phyloP scores from a whole-genome alignment of 108 stramenopile species.

The Nitzschia putrida region DNA sequence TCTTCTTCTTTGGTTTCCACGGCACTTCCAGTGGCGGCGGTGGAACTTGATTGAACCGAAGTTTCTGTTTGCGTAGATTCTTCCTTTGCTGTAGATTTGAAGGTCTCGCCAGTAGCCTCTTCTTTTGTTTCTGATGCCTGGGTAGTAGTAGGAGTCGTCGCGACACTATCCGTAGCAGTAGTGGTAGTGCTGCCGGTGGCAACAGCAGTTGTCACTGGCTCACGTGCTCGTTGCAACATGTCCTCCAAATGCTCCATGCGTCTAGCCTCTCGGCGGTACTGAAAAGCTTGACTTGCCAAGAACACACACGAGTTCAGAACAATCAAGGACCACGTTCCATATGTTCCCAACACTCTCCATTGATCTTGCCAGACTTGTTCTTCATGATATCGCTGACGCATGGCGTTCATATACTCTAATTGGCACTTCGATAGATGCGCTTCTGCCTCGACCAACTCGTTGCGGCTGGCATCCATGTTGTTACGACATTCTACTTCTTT shows the following conservation, averaged over 20 bases:
- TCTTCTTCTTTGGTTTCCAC: no score
- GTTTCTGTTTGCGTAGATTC: no score
- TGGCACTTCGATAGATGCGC: conserved; percentile 21
- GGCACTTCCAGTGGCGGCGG: no score
- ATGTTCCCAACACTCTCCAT: conserved; percentile 63
- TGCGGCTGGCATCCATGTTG: conserved; percentile 34
- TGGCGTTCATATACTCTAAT: conserved; percentile 54
- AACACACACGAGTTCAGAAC: conserved; percentile 57
- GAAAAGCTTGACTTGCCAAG: conserved; percentile 50
- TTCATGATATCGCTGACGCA: conserved; percentile 67
- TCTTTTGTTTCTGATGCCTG: no score
- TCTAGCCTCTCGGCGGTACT: conserved; percentile 33
- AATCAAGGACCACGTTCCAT: conserved; percentile 62
- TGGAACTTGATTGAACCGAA: no score
- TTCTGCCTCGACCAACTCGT: conserved; percentile 41
- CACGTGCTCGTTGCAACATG: conserved; percentile 15
- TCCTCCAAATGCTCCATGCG: conserved; percentile 38
- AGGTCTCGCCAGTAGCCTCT: no score
- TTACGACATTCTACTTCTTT: conserved; percentile 42
- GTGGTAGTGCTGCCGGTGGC: no score
- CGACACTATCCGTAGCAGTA: no score
- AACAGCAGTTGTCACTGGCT: neutral
- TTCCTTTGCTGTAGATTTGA: no score
- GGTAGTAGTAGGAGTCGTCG: no score
- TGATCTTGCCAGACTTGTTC: conserved; percentile 74